phyloP scores from a whole-genome alignment of 2,329 filamentous ascomycete species.

The Diplodia sapinea region DNA sequence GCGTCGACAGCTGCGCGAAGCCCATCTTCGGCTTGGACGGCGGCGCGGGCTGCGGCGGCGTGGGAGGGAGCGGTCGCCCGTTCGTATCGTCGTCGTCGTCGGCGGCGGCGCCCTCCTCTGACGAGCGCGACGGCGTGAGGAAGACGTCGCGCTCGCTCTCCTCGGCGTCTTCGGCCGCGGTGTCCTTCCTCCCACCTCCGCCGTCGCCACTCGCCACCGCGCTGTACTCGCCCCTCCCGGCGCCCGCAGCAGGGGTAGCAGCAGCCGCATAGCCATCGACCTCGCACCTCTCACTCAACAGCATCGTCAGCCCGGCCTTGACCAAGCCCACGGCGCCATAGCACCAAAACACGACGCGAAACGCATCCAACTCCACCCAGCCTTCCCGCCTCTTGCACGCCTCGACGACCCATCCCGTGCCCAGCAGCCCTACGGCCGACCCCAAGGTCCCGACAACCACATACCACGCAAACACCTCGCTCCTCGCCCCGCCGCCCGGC shows the following conservation, averaged over 20 bases:
- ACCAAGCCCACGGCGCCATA: slow-evolving; percentile 51
- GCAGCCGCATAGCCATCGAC: slow-evolving; percentile 43
- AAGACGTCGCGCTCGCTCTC: slow-evolving; percentile 36
- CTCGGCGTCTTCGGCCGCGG: slow-evolving; percentile 37
- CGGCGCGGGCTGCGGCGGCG: slow-evolving; percentile 27
- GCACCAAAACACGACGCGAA: slow-evolving; percentile 50
- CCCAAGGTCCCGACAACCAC: slow-evolving; percentile 48
- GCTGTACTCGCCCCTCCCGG: slow-evolving; percentile 43
- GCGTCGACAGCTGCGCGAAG: slow-evolving; percentile 63
- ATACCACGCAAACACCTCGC: slow-evolving; percentile 51
- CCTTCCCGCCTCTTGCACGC: slow-evolving; percentile 39
- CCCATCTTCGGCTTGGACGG: slow-evolving; percentile 20
- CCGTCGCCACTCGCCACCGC: background rate
- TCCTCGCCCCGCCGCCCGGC: slow-evolving; percentile 36
- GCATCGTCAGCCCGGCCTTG: slow-evolving; percentile 48
- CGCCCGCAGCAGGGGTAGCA: slow-evolving; percentile 47
- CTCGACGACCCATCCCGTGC: slow-evolving; percentile 48
- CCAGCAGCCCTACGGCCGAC: slow-evolving; percentile 42
- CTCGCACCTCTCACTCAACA: slow-evolving; percentile 50
- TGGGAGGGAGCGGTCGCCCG: slow-evolving; percentile 22
- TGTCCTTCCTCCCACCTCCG: background rate
- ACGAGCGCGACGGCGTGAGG: slow-evolving; percentile 7
- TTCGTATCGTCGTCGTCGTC: slow-evolving; percentile 35
- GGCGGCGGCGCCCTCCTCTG: slow-evolving; percentile 40
- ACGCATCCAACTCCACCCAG: slow-evolving; percentile 49